Evolutionary conservation across 768 basidiomycete genomes (phyloP).

Genomic region (Boletus fagicola): DNA sequence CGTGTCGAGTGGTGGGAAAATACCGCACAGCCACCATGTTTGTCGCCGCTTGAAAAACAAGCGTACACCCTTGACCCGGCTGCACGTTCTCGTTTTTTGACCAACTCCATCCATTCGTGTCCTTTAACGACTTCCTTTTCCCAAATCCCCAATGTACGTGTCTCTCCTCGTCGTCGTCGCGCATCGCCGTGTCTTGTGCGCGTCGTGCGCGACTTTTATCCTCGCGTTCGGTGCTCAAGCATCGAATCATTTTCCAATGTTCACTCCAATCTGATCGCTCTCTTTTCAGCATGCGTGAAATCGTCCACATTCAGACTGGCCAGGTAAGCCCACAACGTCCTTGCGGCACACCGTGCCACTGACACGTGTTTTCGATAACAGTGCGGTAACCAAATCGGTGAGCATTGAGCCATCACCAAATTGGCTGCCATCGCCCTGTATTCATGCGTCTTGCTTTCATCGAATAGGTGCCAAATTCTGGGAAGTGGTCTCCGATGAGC

Average conservation of each 20-base stretch:
- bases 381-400: slow-evolving; percentile 99
- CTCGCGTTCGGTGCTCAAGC: slow-evolving; percentile 20
- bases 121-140: slow-evolving; percentile 29
- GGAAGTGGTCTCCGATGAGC: slow-evolving; percentile 98
- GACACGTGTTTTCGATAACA: slow-evolving; percentile 36
- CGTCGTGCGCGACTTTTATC: slow-evolving; percentile 25
- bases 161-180: slow-evolving; percentile 16
- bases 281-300: slow-evolving; percentile 88
- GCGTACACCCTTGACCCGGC: slow-evolving; percentile 40
- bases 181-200: slow-evolving; percentile 25
- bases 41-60: slow-evolving; percentile 38
- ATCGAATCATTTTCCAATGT: slow-evolving; percentile 18
- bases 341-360: slow-evolving; percentile 15
- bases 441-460: slow-evolving; percentile 20
- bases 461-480: slow-evolving; percentile 86
- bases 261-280: slow-evolving; percentile 25
- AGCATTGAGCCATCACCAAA: slow-evolving; percentile 32
- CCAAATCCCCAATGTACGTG: slow-evolving; percentile 32
- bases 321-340: slow-evolving; percentile 56
- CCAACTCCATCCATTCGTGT: slow-evolving; percentile 35
- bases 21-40: slow-evolving; percentile 25
- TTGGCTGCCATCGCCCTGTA: slow-evolving; percentile 10
- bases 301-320: slow-evolving; percentile 99
- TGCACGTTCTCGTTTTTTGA: slow-evolving; percentile 34
- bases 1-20: slow-evolving; percentile 19